Percentiles rank a stretch among this genome's conserved stretches.
phyloP scores from a whole-genome alignment of 2,329 filamentous ascomycete genomes.

The Coniosporium uncinatum region DNA sequence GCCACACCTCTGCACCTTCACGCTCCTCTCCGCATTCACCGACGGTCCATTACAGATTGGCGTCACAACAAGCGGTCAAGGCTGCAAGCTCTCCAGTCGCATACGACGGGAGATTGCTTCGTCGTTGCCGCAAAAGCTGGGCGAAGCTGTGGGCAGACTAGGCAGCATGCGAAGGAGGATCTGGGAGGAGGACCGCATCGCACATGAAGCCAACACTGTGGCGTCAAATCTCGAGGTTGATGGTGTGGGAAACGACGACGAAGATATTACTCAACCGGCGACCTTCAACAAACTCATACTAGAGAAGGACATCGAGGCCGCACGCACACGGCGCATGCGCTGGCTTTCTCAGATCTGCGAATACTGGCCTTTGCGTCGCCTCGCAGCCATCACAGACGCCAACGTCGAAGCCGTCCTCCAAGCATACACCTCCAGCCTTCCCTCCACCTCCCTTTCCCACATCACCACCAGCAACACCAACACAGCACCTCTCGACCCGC shows the following conservation, averaged over 20 bases:
- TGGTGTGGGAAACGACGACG: slow-evolving; percentile 38
- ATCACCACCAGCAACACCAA: slow-evolving; percentile 10
- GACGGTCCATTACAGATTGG: slow-evolving; percentile 94
- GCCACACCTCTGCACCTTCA: slow-evolving; percentile 82
- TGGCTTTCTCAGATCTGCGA: slow-evolving; percentile 98
- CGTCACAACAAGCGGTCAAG: slow-evolving; percentile 90
- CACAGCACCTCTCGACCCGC: slow-evolving; percentile 12
- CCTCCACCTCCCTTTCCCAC: slow-evolving; percentile 17
- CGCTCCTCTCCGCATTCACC: slow-evolving; percentile 79
- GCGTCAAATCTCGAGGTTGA: slow-evolving; percentile 27
- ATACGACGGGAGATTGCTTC: slow-evolving; percentile 86
- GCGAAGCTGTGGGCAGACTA: slow-evolving; percentile 69
- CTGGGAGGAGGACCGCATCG: slow-evolving; percentile 38
- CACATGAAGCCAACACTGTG: slow-evolving; percentile 32
- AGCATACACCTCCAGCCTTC: slow-evolving; percentile 52
- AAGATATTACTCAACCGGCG: slow-evolving; percentile 69
- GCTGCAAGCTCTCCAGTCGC: slow-evolving; percentile 88
- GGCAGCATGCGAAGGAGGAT: slow-evolving; percentile 46
- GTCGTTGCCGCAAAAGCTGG: slow-evolving; percentile 69
- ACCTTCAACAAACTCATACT: slow-evolving; percentile 80
- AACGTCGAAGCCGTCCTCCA: slow-evolving; percentile 75
- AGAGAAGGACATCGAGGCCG: slow-evolving; percentile 66
- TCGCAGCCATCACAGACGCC: slow-evolving; percentile 73
- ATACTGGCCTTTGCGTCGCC: slow-evolving; percentile 88
- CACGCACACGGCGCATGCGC: slow-evolving; percentile 77